A percentile compares a stretch with the other conserved stretches of the same genome.
phyloP scores from a whole-genome alignment of 2,329 filamentous ascomycete genomes.

The Chaetomiaceae sp. region DNA sequence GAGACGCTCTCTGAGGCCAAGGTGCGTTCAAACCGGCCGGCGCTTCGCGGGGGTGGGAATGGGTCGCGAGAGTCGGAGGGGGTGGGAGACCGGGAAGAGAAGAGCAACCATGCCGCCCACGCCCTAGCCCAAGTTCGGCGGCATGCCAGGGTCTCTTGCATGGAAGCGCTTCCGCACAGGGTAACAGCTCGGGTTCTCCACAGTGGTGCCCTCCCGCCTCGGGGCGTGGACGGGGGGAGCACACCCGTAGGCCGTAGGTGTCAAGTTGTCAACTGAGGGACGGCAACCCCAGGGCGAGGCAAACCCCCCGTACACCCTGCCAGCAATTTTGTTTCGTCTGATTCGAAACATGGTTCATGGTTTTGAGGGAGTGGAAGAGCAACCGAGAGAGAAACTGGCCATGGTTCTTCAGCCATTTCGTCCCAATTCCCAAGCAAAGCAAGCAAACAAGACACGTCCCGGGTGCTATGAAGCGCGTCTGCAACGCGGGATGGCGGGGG shows the following conservation, averaged over 20 bases:
- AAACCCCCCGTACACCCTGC: no score
- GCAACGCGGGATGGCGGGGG: conserved; percentile 9
- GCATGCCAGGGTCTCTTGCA: conserved; percentile 4
- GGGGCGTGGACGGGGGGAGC: no score
- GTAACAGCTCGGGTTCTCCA: conserved; percentile 6
- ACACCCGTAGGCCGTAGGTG: no score
- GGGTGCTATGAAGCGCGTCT: background rate
- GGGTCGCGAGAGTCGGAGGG: background rate
- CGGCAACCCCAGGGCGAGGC: no score
- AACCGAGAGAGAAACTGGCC: no score
- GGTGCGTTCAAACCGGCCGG: background rate
- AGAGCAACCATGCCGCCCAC: conserved; percentile 1
- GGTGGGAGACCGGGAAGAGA: background rate
- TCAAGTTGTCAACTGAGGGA: no score
- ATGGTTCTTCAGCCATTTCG: no score
- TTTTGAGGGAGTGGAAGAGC: no score
- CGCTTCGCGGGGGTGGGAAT: background rate
- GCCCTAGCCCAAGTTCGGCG: conserved; percentile 4
- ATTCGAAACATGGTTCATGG: no score
- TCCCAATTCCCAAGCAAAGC: no score
- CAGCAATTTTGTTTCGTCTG: no score
- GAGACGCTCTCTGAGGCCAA: background rate
- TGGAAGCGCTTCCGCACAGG: conserved; percentile 2
- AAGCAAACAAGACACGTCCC: no score
- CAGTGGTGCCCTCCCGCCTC: background rate